Base-by-base conservation (phyloP, 2,329 filamentous ascomycete species). In the Cladophialophora chaetospira region DNA sequence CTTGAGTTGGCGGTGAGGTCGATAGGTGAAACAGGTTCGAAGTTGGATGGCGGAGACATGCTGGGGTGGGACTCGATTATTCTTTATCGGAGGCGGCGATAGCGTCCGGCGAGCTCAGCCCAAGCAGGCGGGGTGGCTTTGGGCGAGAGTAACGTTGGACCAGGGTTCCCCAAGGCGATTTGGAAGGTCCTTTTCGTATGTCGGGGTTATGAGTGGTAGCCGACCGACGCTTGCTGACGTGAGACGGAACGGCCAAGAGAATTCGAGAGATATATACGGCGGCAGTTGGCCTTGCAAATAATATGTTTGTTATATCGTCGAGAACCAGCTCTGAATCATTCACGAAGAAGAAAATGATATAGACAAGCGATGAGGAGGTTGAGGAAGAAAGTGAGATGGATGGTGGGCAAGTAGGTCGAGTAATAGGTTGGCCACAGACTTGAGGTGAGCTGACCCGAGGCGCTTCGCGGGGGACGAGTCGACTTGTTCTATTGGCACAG, bases 11-110 rank as follows among this genome's bases (percentile, higher is more conserved):
- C 66, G 40, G 73, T 68, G 36, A 76, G 65, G 63, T 75, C 73
- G 29, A 68, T 56, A 21, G 74, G 73, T n/a, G 71, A 70, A 33
- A 73, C 71, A 33, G 72, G 71, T 66, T 69, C 55, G 65, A 67
- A 58, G 69, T 58, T 33, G 45, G 60, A 62, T 28, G 60, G 42
- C 23, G 21, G 55, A 43, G 63, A 58, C 63, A 65, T 65, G 47
- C 66, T 43, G 67, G 69, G 63, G 60, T 36, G 38, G 46, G 42
- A 38, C 31, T 25, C 38, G 40, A 23, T 13, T 31, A 40, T 33
- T 21, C 38, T 58, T 48, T 55, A 53, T 56, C 48, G 46, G 48
- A 21, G 6, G 48, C 36, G 48, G 23, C 48, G 48, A 42, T 51
- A 42, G 21, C 11, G n/a, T 42, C 15, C 29, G 48, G 31, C 48